Base-by-base conservation (phyloP, 208 protist genomes). In the Blechomonas ayalai region DNA sequence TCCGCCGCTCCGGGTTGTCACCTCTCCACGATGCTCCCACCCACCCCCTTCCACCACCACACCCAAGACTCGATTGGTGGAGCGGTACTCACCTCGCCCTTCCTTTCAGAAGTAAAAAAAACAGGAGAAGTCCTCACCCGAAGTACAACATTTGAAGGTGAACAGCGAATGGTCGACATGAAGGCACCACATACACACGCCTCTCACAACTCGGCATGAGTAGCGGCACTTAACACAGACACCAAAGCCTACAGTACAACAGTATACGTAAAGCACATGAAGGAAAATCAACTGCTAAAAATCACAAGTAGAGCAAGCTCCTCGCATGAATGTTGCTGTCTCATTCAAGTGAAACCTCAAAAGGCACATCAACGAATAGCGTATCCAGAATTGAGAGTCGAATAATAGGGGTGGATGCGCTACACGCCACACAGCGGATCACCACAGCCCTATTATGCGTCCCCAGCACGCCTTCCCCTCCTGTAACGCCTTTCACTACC, bases 271-370 rank as follows among this genome's bases (percentile, higher is more conserved):
- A 47, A 22, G 13, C 26, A 40, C 16, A 3, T n/a, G 39, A 13
- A 40, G 10, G 36, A 56, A 13, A 29, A 52, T 34, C 5, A 47
- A 10, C 16, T 6, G 23, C 8, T 42, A 51, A 15, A 27, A 6
- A 7, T 23, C 29, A 38, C 54, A 61, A 26, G 22, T 48, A 43
- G 26, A 42, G 34, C 33, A 61, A 25, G 23, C 4, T 56, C 48
- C 52, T 31, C 37, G 26, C 10, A 16, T 22, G n/a, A 26, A 33
- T 38, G 12, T 34, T 45, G 33, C 5, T 51, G 22, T n/a, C 20
- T 5, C 0, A 13, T 43, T 35, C 29, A 6, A 16, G 24, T 47
- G 40, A 29, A 46, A 23, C 37, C 20, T 31, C 7, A 26, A 58
- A 58, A 58, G 24, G 27, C 22, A 51, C 2, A 59, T 26, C 31